These are phyloP conservation scores for Mycogone perniciosa DNA, from an alignment of 2,329 filamentous ascomycete species.

Conservation along the genomic window DNA sequence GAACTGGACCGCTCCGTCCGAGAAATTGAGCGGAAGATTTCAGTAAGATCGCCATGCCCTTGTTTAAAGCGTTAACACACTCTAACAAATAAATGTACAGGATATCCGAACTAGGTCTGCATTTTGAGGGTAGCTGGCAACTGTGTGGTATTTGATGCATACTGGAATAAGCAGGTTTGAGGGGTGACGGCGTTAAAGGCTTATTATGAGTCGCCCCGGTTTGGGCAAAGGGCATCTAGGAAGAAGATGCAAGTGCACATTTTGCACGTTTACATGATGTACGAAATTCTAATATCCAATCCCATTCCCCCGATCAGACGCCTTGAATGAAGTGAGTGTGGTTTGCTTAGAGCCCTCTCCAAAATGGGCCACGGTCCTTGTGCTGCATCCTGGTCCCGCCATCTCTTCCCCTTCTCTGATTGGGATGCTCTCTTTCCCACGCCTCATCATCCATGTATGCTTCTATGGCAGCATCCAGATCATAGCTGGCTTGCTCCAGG, in stretches of 20 bases:
- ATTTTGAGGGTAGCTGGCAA: conserved; percentile 36
- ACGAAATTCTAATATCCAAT: conserved; percentile 22
- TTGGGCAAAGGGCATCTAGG: conserved; percentile 22
- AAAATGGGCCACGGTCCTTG: conserved; percentile 27
- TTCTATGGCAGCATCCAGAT: conserved; percentile 58
- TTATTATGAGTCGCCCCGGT: conserved; percentile 16
- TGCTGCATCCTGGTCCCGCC: conserved; percentile 22
- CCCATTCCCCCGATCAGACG: conserved; percentile 11
- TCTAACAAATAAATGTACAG: conserved; percentile 28
- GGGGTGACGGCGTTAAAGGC: conserved; percentile 27
- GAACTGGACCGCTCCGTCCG: conserved; percentile 85
- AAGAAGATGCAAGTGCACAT: conserved; percentile 18
- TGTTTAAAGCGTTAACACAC: background rate
- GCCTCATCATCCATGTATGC: conserved; percentile 64
- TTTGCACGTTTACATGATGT: conserved; percentile 18
- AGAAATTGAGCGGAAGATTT: conserved; percentile 95
- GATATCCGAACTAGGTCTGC: conserved; percentile 55
- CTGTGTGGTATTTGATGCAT: conserved; percentile 19
- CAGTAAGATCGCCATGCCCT: conserved; percentile 37
- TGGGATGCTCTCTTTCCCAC: conserved; percentile 66
- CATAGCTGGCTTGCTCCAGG: conserved; percentile 61
- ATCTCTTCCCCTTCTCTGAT: conserved; percentile 16
- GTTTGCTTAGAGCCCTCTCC: conserved; percentile 24
- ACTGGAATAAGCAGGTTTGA: conserved; percentile 22
- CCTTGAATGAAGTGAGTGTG: background rate